Evolutionary conservation across 805 yeast species (phyloP).

Genomic region (Candida nanaspora): DNA sequence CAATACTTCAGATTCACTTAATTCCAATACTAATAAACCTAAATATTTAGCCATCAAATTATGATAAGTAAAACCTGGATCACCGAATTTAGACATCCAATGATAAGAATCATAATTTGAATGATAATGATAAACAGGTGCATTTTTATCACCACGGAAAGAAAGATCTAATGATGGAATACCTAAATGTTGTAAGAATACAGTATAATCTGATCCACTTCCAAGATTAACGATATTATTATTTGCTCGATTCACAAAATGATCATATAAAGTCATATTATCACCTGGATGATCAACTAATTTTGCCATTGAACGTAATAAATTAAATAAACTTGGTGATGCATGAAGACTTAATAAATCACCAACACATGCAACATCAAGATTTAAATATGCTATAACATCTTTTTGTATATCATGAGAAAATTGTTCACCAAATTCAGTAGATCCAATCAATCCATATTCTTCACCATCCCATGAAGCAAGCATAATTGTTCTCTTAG

Average conservation of each 20-base stretch:
- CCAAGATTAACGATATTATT: slow-evolving; percentile 38
- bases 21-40: slow-evolving; percentile 36
- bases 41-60: slow-evolving; percentile 40
- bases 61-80: slow-evolving; percentile 48
- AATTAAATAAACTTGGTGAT: slow-evolving; percentile 43
- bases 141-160: slow-evolving; percentile 33
- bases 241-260: slow-evolving; percentile 17
- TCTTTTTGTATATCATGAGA: slow-evolving; percentile 33
- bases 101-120: slow-evolving; percentile 58
- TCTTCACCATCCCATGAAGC: slow-evolving; percentile 75
- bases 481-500: slow-evolving; percentile 54
- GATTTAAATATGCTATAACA: slow-evolving; percentile 52
- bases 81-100: slow-evolving; percentile 54
- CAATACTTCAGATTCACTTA: slow-evolving; percentile 37
- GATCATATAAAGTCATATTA: slow-evolving; percentile 20
- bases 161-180: slow-evolving; percentile 46
- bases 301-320: slow-evolving; percentile 32
- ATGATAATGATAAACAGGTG: slow-evolving; percentile 56
- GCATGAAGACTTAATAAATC: slow-evolving; percentile 37
- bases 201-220: slow-evolving; percentile 55
- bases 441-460: slow-evolving; percentile 56
- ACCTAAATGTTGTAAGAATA: slow-evolving; percentile 43
- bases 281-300: slow-evolving; percentile 35
- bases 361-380: slow-evolving; percentile 57
- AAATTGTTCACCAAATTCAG: slow-evolving; percentile 59